Evolutionary conservation across 306 rosid species (phyloP).

Genomic region (Prunus mira): DNA sequence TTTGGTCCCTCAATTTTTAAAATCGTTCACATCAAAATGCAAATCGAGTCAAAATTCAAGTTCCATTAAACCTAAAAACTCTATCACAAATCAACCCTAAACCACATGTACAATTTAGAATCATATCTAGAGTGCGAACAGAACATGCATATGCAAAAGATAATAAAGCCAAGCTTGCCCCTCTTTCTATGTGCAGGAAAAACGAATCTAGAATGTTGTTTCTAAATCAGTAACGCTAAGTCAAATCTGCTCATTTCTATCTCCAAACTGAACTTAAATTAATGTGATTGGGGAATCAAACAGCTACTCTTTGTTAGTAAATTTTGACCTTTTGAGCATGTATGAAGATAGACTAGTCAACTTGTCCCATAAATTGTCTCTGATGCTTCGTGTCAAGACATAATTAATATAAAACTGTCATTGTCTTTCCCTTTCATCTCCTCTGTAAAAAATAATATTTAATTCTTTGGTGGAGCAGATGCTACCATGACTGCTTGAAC

Average conservation of each 20-base stretch:
- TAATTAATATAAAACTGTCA: not conserved
- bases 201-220: not conserved
- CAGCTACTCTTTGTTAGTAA: constrained; percentile 5
- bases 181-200: not conserved
- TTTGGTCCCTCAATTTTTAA: too few species aligned
- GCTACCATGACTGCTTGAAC: not conserved
- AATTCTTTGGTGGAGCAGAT: constrained; percentile 22
- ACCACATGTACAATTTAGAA: not conserved
- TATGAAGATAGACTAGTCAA: constrained; percentile 12
- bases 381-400: constrained; percentile 14
- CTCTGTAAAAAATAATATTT: constrained; percentile 14
- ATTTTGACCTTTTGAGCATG: constrained; percentile 18
- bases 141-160: not conserved
- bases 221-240: not conserved
- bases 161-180: not conserved
- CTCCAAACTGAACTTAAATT: constrained; percentile 1
- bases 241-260: constrained; percentile 3
- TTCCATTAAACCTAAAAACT: too few species aligned
- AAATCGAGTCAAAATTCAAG: too few species aligned
- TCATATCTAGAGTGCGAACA: not conserved
- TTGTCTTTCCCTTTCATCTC: constrained; percentile 15
- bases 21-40: too few species aligned
- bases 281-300: constrained; percentile 9
- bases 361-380: constrained; percentile 4
- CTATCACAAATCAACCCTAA: too few species aligned